Percentiles rank a stretch among this genome's conserved stretches.
Evolutionary conservation across 192 early-diverging fungal genomes (phyloP).

Genomic region (Coemansia sp.): DNA sequence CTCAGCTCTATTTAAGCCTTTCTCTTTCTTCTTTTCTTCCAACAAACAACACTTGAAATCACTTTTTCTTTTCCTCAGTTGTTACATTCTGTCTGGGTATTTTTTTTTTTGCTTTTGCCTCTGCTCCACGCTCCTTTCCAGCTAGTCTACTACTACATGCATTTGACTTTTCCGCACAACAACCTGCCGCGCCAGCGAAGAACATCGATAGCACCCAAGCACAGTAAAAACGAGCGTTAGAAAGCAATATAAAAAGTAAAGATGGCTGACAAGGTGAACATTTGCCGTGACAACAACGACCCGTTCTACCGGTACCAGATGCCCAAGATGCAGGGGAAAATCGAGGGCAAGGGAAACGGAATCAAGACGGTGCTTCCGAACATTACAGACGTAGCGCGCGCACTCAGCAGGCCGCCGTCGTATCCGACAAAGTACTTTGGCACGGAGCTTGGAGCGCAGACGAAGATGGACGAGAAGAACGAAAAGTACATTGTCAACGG

Average conservation of each 20-base stretch:
- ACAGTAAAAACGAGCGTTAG: background rate
- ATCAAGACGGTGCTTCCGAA: conserved; percentile 99
- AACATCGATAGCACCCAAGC: background rate
- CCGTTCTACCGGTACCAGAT: conserved; percentile 99
- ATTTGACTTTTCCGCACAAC: background rate
- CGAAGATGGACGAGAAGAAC: conserved; percentile 83
- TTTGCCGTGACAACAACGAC: conserved; percentile 87
- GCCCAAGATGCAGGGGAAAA: conserved; percentile 84
- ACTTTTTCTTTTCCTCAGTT: background rate
- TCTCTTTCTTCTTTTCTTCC: background rate
- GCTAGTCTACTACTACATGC: background rate
- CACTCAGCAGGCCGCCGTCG: conserved; percentile 81
- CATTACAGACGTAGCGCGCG: conserved; percentile 91
- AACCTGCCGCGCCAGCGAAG: conserved; percentile 4
- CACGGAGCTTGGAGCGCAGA: conserved; percentile 92
- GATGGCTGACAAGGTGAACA: conserved; percentile 77
- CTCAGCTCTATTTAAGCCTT: background rate
- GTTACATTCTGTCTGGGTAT: background rate
- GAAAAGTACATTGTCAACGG: conserved; percentile 97
- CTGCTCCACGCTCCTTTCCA: background rate
- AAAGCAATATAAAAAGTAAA: background rate
- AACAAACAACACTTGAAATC: background rate
- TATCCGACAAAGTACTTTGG: conserved; percentile 95
- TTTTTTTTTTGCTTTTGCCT: conserved; percentile 3
- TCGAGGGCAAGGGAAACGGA: conserved; percentile 98